Evolutionary conservation across 805 yeast genomes (phyloP).

Genomic region (Candida adriatica): DNA sequence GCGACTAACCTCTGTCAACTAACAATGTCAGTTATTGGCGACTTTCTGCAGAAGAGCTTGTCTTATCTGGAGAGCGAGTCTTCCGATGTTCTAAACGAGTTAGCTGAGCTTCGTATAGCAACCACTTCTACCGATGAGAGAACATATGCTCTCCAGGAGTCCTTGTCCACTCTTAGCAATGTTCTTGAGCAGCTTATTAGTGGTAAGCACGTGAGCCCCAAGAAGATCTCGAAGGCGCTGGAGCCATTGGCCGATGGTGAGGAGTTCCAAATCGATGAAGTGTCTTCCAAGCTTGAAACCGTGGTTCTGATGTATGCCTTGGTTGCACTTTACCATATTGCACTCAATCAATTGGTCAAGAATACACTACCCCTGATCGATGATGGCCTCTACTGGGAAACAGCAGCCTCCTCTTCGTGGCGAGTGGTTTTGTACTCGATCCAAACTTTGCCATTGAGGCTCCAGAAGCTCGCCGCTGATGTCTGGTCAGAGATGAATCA

Average conservation of each 20-base stretch:
- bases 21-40: too few relatives aligned
- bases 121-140: conserved; percentile 2
- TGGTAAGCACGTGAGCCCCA: conserved; percentile 7
- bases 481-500: conserved; percentile 14
- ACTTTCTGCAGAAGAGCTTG: conserved; percentile 11
- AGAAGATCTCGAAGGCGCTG: conserved; percentile 6
- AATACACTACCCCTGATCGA: conserved; percentile 36
- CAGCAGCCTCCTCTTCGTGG: conserved; percentile 26
- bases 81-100: conserved; percentile 8
- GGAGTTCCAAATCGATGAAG: conserved; percentile 13
- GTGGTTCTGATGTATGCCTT: conserved; percentile 27
- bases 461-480: conserved; percentile 21
- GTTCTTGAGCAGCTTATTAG: conserved; percentile 3
- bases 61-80: conserved; percentile 8
- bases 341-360: conserved; percentile 28
- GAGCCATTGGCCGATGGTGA: conserved; percentile 7
- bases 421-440: conserved; percentile 30
- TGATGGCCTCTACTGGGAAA: conserved; percentile 42
- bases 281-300: conserved; percentile 23
- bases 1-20: too few relatives aligned
- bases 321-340: conserved; percentile 28
- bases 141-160: conserved; percentile 4
- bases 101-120: conserved; percentile 13
- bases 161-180: conserved; percentile 5
- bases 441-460: conserved; percentile 32